Base-by-base conservation (phyloP, 805 yeast genomes). In the Starmerella davenportii region DNA sequence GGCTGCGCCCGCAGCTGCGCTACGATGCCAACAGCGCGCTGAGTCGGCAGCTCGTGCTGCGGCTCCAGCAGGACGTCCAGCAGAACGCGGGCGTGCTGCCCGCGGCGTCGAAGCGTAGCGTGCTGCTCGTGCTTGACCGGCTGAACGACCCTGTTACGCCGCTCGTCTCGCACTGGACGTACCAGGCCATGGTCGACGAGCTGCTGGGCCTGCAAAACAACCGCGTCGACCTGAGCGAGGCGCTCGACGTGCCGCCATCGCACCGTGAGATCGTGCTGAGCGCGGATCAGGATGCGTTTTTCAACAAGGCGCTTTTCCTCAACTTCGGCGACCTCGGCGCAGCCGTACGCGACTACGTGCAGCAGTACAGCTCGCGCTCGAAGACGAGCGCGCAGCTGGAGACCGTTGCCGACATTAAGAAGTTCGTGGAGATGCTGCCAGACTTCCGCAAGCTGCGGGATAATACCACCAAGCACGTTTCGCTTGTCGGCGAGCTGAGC, bases 131-230 rank as follows among this genome's bases (percentile, higher is more conserved):
- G 35, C 52, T 90, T 35, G 96, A 90, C 57, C 66, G 99, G 38
- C 70, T 74, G 41, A 78, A 72, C 51, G 99, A 90, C 58, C 95
- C 98, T 2, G 64, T 87, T 13, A 87, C 99, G 1, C 95, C 99
- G 1, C 65, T 90, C 23, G 60, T 90, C 36, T 72, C 77, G 30
- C 98, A 96, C 2, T 90, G 99, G 99, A 85, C 98, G 1, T 90
- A 82, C 58, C 96, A 87, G 54, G 79, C 95, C 2, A 87, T 90
- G 96, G 81, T 90, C 15, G 93, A 87, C 55, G 96, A 92, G 55
- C 67, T 84, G 18, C 62, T 90, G 23, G 93, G 87, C 2, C 79
- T 90, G 42, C 61, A 65, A 25, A 77, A 82, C 52, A 87, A 90
- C 49, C 69, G 85, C 2, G 93, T 82, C 3, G 77, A 73, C 48